These are phyloP conservation scores for Rachicladosporium sp. DNA, from an alignment of 2,329 filamentous ascomycete genomes.

Conservation along the genomic window DNA sequence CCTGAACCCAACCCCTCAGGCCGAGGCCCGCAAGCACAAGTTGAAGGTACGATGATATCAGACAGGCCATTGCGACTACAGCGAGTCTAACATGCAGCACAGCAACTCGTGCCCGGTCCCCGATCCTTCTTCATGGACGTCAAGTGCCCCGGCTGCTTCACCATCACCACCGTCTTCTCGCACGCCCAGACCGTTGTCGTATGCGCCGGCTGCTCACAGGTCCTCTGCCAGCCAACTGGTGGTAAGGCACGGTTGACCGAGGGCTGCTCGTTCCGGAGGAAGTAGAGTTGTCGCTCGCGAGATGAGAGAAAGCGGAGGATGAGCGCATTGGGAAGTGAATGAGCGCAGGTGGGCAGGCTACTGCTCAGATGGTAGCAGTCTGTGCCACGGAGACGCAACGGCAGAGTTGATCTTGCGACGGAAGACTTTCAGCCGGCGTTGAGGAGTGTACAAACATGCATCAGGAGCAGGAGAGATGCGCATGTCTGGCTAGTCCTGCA, in stretches of 20 bases:
- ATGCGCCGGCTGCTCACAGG: conserved; percentile 98
- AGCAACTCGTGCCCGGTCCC: conserved; percentile 73
- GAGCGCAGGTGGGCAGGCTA: no score
- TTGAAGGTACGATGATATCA: conserved; percentile 32
- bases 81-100: conserved; percentile 1
- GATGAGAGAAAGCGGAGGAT: no score
- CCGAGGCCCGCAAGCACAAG: conserved; percentile 99
- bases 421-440: no score
- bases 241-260: conserved; percentile 98
- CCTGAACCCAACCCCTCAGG: conserved; percentile 93
- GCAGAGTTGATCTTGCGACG: no score
- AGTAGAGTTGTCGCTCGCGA: conserved; percentile 52
- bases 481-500: no score
- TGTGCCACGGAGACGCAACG: no score
- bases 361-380: no score
- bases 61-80: conserved; percentile 4
- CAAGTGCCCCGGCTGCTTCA: conserved; percentile 99
- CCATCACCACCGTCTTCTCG: conserved; percentile 99
- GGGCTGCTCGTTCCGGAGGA: conserved; percentile 99
- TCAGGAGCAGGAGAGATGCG: no score
- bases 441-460: no score
- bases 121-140: conserved; percentile 99
- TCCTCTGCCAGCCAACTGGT: conserved; percentile 98
- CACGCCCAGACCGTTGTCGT: conserved; percentile 99
- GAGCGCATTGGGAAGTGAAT: no score